These are phyloP conservation scores for Cutaneotrichosporon sp. DNA, from an alignment of 1,284 basidiomycete genomes.

Conservation along the genomic window DNA sequence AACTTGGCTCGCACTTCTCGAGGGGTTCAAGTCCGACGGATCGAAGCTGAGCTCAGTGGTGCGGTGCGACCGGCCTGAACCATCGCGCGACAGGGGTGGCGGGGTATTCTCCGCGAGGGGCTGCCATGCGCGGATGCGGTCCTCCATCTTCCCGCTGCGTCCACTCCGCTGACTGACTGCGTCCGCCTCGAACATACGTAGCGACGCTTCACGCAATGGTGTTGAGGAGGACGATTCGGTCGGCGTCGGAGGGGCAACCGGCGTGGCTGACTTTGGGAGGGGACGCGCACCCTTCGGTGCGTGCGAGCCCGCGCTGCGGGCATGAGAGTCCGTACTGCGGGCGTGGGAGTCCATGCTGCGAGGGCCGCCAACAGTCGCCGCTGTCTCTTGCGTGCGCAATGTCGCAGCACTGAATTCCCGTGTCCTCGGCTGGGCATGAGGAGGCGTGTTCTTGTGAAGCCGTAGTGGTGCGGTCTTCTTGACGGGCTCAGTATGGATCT, in stretches of 20 bases:
- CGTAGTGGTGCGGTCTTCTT: not conserved
- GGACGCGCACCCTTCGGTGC: no score
- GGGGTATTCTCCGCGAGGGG: slow-evolving; percentile 15
- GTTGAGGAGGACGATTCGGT: not conserved
- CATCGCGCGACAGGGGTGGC: slow-evolving; percentile 2
- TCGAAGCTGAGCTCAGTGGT: slow-evolving; percentile 35
- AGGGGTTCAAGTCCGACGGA: slow-evolving; percentile 44
- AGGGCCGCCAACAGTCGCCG: not conserved
- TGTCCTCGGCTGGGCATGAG: not conserved
- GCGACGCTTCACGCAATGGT: slow-evolving; percentile 27
- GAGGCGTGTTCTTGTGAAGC: not conserved
- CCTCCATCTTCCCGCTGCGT: slow-evolving; percentile 11
- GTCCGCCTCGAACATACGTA: slow-evolving; percentile 30
- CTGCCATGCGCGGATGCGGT: slow-evolving; percentile 35
- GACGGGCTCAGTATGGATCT: not conserved
- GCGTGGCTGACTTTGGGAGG: no score
- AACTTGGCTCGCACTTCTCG: slow-evolving; percentile 42
- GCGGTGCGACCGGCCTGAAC: not conserved
- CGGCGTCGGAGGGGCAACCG: no score
- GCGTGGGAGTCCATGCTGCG: no score
- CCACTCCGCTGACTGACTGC: not conserved
- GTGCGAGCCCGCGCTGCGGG: no score
- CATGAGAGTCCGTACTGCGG: no score
- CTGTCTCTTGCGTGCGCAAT: not conserved
- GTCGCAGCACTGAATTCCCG: not conserved